Evolutionary conservation across 78 protist genomes (phyloP).

Genomic region (Creolimax fragrantissima): DNA sequence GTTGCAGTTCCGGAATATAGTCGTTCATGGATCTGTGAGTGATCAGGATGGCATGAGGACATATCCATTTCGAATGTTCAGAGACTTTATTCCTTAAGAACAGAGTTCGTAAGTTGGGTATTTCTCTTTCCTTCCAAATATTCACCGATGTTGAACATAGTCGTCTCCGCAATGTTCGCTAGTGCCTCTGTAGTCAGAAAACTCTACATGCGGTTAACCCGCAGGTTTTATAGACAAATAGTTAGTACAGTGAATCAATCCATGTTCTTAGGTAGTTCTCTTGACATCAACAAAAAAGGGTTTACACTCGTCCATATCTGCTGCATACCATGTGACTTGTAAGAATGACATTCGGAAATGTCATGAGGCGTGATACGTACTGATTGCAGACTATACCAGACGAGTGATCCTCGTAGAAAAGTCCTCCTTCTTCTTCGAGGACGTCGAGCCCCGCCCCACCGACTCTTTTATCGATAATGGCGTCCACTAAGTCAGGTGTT

Average conservation of each 20-base stretch:
- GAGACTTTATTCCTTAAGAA: too few relatives aligned
- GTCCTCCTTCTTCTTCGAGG: constrained; percentile 56
- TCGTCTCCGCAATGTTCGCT: constrained; percentile 38
- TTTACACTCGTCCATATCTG: too few relatives aligned
- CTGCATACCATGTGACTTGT: constrained; percentile 49
- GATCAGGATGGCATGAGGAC: too few relatives aligned
- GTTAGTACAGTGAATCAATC: too few relatives aligned
- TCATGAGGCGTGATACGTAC: constrained; percentile 29
- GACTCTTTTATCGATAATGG: constrained; percentile 44
- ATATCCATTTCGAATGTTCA: too few relatives aligned
- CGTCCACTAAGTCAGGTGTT: constrained; percentile 48
- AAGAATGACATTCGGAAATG: constrained; percentile 26
- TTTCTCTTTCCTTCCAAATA: constrained; percentile 20
- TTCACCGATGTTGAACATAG: constrained; percentile 28
- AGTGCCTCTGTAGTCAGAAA: constrained; percentile 69
- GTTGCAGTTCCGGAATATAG: too few relatives aligned
- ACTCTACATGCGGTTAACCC: constrained; percentile 54
- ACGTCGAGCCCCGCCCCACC: constrained; percentile 70
- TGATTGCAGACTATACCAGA: constrained; percentile 31
- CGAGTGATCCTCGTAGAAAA: constrained; percentile 45
- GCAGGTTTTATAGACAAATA: too few relatives aligned
- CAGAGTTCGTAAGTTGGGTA: constrained; percentile 1
- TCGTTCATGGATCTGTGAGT: too few relatives aligned
- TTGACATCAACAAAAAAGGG: too few relatives aligned
- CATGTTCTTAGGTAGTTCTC: too few relatives aligned